Evolutionary conservation across 2,329 filamentous ascomycete genomes (phyloP), one percentile per base, ranked within the genome.

Genomic region (Trichoderma aggressivum): DNA sequence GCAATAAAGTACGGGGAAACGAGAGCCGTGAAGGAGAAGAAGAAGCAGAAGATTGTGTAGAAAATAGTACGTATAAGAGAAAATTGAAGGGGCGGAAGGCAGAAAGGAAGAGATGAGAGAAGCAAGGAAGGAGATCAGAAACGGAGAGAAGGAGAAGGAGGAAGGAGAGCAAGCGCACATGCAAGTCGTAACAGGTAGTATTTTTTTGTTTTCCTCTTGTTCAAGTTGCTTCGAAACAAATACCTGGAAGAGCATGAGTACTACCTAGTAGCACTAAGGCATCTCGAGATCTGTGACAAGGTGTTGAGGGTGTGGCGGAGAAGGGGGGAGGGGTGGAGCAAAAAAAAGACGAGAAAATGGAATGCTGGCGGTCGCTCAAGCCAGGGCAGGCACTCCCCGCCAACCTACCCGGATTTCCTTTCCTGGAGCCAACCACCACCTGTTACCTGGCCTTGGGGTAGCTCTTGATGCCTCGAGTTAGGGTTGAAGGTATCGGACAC

Each of bases 231-330:
- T 21, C n/a, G n/a, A 21, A 50, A 50, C 43, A 21, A 50, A 21
- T 50, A 50, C 43, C 43, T 50, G 11, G n/a, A 5, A 50, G n/a
- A 50, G n/a, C n/a, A 50, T 24, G 43, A n/a, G n/a, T n/a, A n/a
- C n/a, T n/a, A n/a, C n/a, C n/a, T n/a, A 53, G 43, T 53, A 39
- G 50, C 53, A 56, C 50, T 28, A 59, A 24, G 21, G 28, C 36
- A 68, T 68, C 65, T 60, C 65, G 39, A 68, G 65, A 61, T 68
- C 34, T 60, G 56, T 53, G 56, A 60, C 39, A n/a, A 68, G 65
- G 53, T 50, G 65, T 68, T 50, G 56, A 68, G 65, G 65, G 65
- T 60, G 65, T 68, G 65, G 65, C 56, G 56, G 53, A 60, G 34
- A 34, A 66, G 50, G 63, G 39, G 47, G 56, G 65, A 32, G 65